phyloP scores from a whole-genome alignment of 192 early-diverging fungal species.

The Phycomyces blakesleeanus region DNA sequence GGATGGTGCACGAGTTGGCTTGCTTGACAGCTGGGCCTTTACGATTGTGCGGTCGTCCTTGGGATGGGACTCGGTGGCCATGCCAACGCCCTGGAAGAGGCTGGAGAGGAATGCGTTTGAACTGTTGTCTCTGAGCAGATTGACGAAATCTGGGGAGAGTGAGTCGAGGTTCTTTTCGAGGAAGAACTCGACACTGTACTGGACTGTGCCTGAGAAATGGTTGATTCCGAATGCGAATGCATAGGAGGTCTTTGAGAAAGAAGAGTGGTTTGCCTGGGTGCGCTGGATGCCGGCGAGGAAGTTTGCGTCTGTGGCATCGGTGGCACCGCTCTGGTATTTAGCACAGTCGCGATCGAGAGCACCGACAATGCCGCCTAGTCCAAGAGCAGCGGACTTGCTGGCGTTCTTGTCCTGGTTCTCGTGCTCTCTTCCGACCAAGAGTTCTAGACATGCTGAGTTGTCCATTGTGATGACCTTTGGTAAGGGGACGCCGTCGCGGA shows the following conservation, averaged over 20 bases:
- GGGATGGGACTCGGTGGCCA: constrained; percentile 71
- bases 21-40: constrained; percentile 69
- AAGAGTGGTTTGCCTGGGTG: constrained; percentile 11
- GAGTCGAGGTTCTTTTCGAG: constrained; percentile 54
- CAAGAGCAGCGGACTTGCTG: constrained; percentile 5
- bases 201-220: constrained; percentile 58
- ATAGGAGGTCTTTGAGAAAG: constrained; percentile 16
- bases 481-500: constrained; percentile 61
- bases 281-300: constrained; percentile 23
- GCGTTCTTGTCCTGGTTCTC: not conserved
- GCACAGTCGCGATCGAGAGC: constrained; percentile 42
- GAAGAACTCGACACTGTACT: constrained; percentile 67
- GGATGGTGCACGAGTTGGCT: constrained; percentile 68
- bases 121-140: constrained; percentile 56
- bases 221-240: constrained; percentile 57
- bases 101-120: constrained; percentile 56
- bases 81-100: constrained; percentile 66
- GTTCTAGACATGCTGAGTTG: constrained; percentile 47
- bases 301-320: constrained; percentile 46
- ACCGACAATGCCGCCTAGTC: constrained; percentile 37
- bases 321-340: constrained; percentile 36
- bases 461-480: constrained; percentile 44
- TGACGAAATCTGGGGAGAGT: constrained; percentile 67
- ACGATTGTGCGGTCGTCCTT: constrained; percentile 70
- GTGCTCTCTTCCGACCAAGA: constrained; percentile 41